These are phyloP conservation scores for Penicillium argentinense DNA, from an alignment of 495 filamentous ascomycete species.

Conservation along the genomic window DNA sequence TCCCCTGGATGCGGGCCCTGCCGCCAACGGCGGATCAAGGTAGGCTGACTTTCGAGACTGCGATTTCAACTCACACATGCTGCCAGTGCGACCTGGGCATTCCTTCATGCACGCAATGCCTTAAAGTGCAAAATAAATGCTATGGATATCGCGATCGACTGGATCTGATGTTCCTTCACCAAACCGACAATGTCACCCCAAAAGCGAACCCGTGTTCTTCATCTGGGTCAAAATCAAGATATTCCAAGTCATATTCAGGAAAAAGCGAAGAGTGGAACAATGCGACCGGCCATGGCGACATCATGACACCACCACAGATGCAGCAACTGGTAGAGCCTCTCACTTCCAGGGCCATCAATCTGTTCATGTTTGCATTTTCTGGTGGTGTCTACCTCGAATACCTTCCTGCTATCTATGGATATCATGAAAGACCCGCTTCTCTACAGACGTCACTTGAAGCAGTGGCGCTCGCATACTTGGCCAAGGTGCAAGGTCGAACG, in stretches of 20 bases:
- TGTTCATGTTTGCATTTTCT: slow-evolving; percentile 3
- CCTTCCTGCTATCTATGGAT: slow-evolving; percentile 1
- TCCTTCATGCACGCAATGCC: slow-evolving; percentile 8
- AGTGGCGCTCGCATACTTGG: slow-evolving; percentile 3
- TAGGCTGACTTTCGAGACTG: not conserved
- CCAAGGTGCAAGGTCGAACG: slow-evolving; percentile 1
- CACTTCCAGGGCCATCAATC: not conserved
- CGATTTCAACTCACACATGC: not conserved
- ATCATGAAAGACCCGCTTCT: not conserved
- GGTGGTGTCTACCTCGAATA: slow-evolving; percentile 8
- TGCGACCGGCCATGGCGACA: not conserved
- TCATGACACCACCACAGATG: not conserved
- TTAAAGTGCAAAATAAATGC: slow-evolving; percentile 2
- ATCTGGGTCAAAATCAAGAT: too few species aligned
- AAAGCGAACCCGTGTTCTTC: too few species aligned
- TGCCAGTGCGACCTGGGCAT: slow-evolving; percentile 5
- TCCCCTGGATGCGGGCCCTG: not conserved
- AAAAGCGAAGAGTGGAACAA: too few species aligned
- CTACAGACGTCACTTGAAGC: slow-evolving; percentile 5
- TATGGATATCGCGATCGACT: slow-evolving; percentile 2
- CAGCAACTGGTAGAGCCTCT: slow-evolving; percentile 1
- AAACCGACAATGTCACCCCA: slow-evolving; percentile 3
- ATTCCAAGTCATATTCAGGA: not conserved
- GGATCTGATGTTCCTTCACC: slow-evolving; percentile 8
- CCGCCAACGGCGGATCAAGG: slow-evolving; percentile 7